Evolutionary conservation across 2,329 filamentous ascomycete genomes (phyloP).

Genomic region (Byssochlamys sp.): DNA sequence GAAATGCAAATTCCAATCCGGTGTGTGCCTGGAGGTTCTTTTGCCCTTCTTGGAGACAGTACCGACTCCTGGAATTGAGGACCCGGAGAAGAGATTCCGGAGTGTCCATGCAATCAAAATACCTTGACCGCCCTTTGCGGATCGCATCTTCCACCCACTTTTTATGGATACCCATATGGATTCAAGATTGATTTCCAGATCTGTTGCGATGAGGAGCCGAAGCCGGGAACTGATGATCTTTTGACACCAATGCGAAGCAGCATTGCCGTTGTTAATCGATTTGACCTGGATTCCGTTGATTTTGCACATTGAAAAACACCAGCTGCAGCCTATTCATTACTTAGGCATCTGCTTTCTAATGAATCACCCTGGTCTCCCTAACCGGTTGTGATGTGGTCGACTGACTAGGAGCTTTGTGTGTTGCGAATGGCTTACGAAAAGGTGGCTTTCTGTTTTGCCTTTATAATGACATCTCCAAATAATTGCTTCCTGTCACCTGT

Average conservation of each 20-base stretch:
- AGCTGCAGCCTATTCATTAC: not conserved
- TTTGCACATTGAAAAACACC: not conserved
- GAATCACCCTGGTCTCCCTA: not conserved
- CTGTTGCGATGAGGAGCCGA: not conserved
- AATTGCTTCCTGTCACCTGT: constrained; percentile 8
- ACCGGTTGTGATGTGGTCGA: constrained; percentile 5
- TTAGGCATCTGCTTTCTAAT: not conserved
- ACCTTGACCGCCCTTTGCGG: constrained; percentile 2
- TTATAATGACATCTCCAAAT: constrained; percentile 13
- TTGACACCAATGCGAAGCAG: not conserved
- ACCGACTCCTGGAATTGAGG: not conserved
- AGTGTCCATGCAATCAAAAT: not conserved
- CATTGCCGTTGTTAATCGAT: not conserved
- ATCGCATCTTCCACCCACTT: constrained; percentile 1
- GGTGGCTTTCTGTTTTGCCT: constrained; percentile 19
- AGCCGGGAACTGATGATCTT: not conserved
- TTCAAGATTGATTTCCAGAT: constrained; percentile 1
- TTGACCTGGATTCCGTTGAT: not conserved
- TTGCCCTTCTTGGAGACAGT: not conserved
- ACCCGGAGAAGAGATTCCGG: not conserved
- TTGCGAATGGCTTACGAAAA: constrained; percentile 16
- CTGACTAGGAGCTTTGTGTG: constrained; percentile 9
- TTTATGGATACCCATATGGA: not conserved
- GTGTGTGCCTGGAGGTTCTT: not conserved
- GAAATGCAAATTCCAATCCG: not conserved